phyloP scores from a whole-genome alignment of 2,329 filamentous ascomycete species.

The Trichocomaceae sp. region DNA sequence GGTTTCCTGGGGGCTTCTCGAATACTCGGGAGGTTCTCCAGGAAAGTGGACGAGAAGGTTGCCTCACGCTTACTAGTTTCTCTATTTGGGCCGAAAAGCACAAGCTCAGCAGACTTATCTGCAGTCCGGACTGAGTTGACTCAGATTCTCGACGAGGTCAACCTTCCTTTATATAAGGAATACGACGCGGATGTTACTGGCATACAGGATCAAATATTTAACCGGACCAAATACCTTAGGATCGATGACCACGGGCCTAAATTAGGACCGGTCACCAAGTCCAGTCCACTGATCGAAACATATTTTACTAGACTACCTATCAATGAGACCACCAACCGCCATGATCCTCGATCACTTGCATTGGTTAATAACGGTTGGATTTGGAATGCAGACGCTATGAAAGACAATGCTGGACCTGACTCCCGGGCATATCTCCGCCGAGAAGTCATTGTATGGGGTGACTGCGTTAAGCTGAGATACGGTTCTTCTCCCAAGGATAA shows the following conservation, averaged over 20 bases:
- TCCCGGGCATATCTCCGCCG: conserved; percentile 91
- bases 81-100: conserved; percentile 61
- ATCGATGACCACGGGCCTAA: conserved; percentile 89
- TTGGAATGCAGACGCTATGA: conserved; percentile 90
- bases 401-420: conserved; percentile 84
- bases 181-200: conserved; percentile 78
- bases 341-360: conserved; percentile 68
- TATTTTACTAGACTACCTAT: conserved; percentile 88
- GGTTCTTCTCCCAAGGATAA: conserved; percentile 74
- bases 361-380: conserved; percentile 98
- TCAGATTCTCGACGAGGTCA: conserved; percentile 71
- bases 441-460: conserved; percentile 96
- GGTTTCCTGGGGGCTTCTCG: conserved; percentile 65
- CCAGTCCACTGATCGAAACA: conserved; percentile 78
- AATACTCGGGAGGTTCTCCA: conserved; percentile 72
- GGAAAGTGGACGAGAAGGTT: conserved; percentile 62
- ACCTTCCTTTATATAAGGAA: conserved; percentile 83
- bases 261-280: conserved; percentile 66
- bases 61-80: conserved; percentile 63
- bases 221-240: conserved; percentile 89
- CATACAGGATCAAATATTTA: conserved; percentile 85
- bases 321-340: conserved; percentile 70
- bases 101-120: conserved; percentile 37
- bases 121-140: conserved; percentile 49
- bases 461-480: conserved; percentile 95